Conservation (phyloP, 495 filamentous ascomycete genomes). For the Aspergillus campestris region DNA sequence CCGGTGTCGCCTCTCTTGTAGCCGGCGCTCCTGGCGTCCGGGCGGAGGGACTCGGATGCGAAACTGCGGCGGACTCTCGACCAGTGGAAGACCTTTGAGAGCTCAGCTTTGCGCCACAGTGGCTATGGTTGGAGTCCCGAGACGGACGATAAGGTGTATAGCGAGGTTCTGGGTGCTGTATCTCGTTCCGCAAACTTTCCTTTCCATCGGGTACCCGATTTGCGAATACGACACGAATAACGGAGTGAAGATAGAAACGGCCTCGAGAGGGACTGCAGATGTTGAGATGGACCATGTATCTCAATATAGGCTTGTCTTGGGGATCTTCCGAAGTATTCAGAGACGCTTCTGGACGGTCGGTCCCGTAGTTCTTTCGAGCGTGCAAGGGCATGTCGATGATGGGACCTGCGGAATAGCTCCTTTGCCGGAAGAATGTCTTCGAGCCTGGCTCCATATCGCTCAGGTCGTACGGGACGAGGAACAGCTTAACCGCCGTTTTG, state of each 20-base stretch:
- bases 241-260: conserved; percentile 85
- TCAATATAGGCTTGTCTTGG: conserved; percentile 67
- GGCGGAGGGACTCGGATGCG: not conserved
- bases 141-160: conserved; percentile 78
- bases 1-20: not conserved
- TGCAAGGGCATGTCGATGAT: conserved; percentile 61
- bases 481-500: conserved; percentile 93
- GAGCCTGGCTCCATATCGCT: conserved; percentile 91
- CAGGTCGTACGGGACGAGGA: conserved; percentile 90
- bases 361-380: conserved; percentile 42
- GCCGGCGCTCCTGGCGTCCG: not conserved
- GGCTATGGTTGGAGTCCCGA: conserved; percentile 27
- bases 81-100: conserved; percentile 50
- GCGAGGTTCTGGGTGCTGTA: conserved; percentile 78
- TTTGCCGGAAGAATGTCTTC: conserved; percentile 94
- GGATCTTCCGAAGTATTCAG: conserved; percentile 34
- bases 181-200: conserved; percentile 85
- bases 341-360: conserved; percentile 33
- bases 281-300: conserved; percentile 90
- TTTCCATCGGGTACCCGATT: conserved; percentile 97
- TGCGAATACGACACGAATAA: conserved; percentile 90
- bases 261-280: conserved; percentile 82
- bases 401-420: conserved; percentile 84
- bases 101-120: conserved; percentile 31
- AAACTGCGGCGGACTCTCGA: conserved; percentile 29